These are phyloP conservation scores for Tuctoria greenei DNA, from an alignment of 176 grass and related monocot genomes.

Conservation along the genomic window DNA sequence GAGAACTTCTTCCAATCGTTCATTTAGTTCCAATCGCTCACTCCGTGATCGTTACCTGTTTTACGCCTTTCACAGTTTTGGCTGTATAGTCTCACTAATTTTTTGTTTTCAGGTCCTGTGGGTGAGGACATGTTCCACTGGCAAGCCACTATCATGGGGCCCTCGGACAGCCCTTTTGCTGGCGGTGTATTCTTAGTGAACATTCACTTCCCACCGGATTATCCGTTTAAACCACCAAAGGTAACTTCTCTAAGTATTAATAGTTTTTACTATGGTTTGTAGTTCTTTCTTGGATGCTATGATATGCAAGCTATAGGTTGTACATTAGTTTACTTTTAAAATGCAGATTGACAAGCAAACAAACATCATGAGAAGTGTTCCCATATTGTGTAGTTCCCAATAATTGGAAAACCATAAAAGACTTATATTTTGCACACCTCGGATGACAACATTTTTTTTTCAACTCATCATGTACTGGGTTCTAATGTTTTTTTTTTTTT, in stretches of 20 bases:
- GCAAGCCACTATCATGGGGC: slow-evolving; percentile 91
- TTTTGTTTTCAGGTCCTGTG: slow-evolving; percentile 58
- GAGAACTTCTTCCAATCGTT: neutral
- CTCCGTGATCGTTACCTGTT: neutral
- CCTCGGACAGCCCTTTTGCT: slow-evolving; percentile 80
- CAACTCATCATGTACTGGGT: neutral
- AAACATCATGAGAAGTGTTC: no score
- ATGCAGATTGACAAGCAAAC: no score
- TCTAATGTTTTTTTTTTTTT: slow-evolving; percentile 6
- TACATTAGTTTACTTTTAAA: neutral
- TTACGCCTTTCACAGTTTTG: neutral
- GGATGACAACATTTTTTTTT: neutral
- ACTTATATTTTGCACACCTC: neutral
- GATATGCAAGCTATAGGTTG: neutral
- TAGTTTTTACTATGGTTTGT: neutral
- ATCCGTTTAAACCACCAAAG: slow-evolving; percentile 94
- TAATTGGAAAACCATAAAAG: no score
- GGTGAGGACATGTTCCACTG: slow-evolving; percentile 94
- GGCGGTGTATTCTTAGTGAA: slow-evolving; percentile 87
- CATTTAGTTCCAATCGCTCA: neutral
- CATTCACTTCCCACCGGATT: slow-evolving; percentile 92
- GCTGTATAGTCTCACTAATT: neutral
- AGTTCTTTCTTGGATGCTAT: neutral
- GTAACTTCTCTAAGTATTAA: slow-evolving; percentile 17
- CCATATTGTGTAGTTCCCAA: no score